These are phyloP conservation scores for Lachancea meyersii DNA, from an alignment of 805 yeast species.

Conservation along the genomic window DNA sequence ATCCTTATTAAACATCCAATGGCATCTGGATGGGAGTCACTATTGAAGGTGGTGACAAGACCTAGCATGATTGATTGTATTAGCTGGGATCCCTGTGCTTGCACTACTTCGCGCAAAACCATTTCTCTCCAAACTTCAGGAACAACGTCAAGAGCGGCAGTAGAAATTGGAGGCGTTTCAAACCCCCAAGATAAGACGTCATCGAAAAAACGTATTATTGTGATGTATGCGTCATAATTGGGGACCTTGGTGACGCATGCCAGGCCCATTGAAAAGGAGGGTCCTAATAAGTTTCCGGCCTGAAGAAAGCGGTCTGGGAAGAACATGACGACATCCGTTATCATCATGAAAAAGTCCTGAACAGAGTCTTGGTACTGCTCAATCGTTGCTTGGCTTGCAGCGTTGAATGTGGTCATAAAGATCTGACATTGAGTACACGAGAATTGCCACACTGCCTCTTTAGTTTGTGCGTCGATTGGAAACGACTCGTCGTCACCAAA, in stretches of 20 bases:
- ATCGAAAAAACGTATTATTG: slow-evolving; percentile 68
- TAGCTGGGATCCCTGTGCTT: slow-evolving; percentile 50
- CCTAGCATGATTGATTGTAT: slow-evolving; percentile 54
- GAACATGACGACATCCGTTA: slow-evolving; percentile 69
- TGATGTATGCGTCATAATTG: slow-evolving; percentile 63
- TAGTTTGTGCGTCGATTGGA: slow-evolving; percentile 36
- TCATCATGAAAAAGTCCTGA: slow-evolving; percentile 82
- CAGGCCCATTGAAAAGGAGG: slow-evolving; percentile 54
- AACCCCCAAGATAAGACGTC: slow-evolving; percentile 85
- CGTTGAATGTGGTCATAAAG: slow-evolving; percentile 44
- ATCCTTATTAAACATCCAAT: slow-evolving; percentile 65
- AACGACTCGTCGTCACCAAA: slow-evolving; percentile 48
- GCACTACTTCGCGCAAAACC: slow-evolving; percentile 41
- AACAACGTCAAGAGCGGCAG: slow-evolving; percentile 44
- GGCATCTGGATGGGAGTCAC: slow-evolving; percentile 65
- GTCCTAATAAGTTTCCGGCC: slow-evolving; percentile 40
- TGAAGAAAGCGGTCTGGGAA: slow-evolving; percentile 39
- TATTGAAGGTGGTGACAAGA: slow-evolving; percentile 62
- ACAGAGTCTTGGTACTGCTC: slow-evolving; percentile 48
- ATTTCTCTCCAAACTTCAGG: slow-evolving; percentile 49
- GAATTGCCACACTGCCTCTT: slow-evolving; percentile 65
- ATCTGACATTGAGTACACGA: slow-evolving; percentile 57
- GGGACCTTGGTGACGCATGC: slow-evolving; percentile 44
- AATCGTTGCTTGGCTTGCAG: slow-evolving; percentile 16
- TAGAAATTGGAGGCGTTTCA: slow-evolving; percentile 70